These are phyloP conservation scores for Mycena rosella DNA, from an alignment of 768 basidiomycete species.

Conservation along the genomic window DNA sequence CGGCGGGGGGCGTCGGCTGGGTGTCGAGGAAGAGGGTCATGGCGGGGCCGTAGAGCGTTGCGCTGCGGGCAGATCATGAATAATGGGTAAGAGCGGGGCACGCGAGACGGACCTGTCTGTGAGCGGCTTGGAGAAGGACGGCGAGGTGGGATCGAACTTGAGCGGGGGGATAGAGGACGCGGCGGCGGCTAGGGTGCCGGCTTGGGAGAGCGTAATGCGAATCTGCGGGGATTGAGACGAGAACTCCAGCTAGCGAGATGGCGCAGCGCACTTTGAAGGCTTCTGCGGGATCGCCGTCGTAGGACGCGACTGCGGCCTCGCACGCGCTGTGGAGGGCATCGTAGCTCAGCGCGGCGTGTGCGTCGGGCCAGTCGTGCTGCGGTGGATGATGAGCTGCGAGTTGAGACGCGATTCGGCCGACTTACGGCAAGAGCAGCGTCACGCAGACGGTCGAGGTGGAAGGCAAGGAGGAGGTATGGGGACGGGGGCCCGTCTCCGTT, in stretches of 20 bases:
- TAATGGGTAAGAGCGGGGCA: neutral
- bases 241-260: too few relatives aligned
- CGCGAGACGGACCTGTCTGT: constrained; percentile 29
- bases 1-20: constrained; percentile 62
- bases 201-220: constrained; percentile 56
- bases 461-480: constrained; percentile 70
- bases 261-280: constrained; percentile 36
- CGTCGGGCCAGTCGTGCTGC: constrained; percentile 63
- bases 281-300: constrained; percentile 38
- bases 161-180: constrained; percentile 28
- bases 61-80: constrained; percentile 6
- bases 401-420: neutral
- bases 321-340: constrained; percentile 58
- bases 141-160: constrained; percentile 36
- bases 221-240: constrained; percentile 53
- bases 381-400: neutral
- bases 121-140: constrained; percentile 36
- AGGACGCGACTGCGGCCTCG: constrained; percentile 53
- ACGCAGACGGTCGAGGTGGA: constrained; percentile 72
- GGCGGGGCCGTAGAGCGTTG: constrained; percentile 46
- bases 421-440: constrained; percentile 55
- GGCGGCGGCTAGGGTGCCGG: constrained; percentile 35
- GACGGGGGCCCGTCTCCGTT: constrained; percentile 64
- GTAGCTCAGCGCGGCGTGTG: constrained; percentile 52
- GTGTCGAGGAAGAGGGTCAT: constrained; percentile 69